These are phyloP conservation scores for Medicago arabica DNA, from an alignment of 306 rosid genomes.

Conservation along the genomic window DNA sequence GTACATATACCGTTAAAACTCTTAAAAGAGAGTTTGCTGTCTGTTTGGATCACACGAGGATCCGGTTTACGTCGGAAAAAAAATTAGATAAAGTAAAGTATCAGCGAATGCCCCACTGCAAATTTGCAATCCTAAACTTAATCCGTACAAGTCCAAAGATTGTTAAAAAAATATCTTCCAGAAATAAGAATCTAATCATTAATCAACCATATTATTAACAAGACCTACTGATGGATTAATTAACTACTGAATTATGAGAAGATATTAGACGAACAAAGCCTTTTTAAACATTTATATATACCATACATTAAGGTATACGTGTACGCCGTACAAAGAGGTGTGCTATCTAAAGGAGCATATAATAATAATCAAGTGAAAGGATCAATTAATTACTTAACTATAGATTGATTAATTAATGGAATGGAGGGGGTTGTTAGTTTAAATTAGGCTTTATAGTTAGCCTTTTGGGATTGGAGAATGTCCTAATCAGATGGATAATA, in stretches of 20 bases:
- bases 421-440: slow-evolving; percentile 18
- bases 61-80: no score
- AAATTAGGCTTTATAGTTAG: background rate
- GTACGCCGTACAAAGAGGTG: slow-evolving; percentile 11
- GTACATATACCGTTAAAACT: no score
- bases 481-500: slow-evolving; percentile 37
- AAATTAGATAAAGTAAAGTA: background rate
- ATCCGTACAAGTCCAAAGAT: slow-evolving; percentile 37
- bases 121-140: slow-evolving; percentile 29
- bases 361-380: slow-evolving; percentile 20
- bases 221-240: background rate
- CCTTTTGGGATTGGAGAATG: slow-evolving; percentile 41
- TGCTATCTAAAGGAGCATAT: slow-evolving; percentile 31
- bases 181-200: slow-evolving; percentile 45
- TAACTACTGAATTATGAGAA: slow-evolving; percentile 7
- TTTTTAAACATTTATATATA: slow-evolving; percentile 1
- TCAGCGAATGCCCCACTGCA: background rate
- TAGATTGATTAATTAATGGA: slow-evolving; percentile 32
- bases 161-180: slow-evolving; percentile 28
- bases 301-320: slow-evolving; percentile 27
- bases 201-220: slow-evolving; percentile 31
- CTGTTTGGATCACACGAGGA: no score
- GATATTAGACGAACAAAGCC: slow-evolving; percentile 14
- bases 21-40: no score
- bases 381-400: slow-evolving; percentile 8